Conservation (phyloP, 306 rosid genomes). For the Quercus glauca region DNA sequence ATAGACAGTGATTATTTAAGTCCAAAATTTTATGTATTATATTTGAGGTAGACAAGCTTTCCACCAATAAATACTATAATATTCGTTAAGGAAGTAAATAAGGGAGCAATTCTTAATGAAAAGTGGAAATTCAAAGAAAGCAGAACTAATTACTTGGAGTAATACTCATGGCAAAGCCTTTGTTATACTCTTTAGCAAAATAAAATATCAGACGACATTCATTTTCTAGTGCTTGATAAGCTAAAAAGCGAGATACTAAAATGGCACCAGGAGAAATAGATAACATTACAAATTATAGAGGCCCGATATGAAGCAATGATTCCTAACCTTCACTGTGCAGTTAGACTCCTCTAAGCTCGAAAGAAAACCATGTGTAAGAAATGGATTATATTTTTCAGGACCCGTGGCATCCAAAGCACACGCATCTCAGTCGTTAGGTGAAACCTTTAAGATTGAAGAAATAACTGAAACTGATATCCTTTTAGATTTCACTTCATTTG, state of each 20-base stretch:
- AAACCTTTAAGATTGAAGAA: slow-evolving; percentile 71
- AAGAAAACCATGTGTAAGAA: slow-evolving; percentile 71
- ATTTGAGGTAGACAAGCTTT: neutral
- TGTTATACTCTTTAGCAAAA: neutral
- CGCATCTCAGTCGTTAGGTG: slow-evolving; percentile 74
- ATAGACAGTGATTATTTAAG: too few relatives aligned
- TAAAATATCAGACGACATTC: neutral
- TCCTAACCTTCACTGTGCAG: slow-evolving; percentile 58
- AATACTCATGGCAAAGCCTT: neutral
- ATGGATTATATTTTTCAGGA: slow-evolving; percentile 66
- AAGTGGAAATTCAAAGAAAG: neutral
- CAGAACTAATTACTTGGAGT: neutral
- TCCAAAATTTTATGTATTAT: too few relatives aligned
- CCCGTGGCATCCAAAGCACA: slow-evolving; percentile 67
- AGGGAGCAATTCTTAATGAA: neutral
- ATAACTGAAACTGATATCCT: slow-evolving; percentile 48
- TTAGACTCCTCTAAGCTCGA: slow-evolving; percentile 68
- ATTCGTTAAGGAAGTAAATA: neutral
- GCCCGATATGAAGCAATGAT: neutral
- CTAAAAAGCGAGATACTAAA: neutral
- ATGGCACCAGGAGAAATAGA: neutral
- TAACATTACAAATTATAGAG: neutral
- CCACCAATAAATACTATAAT: neutral
- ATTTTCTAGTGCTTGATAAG: neutral
- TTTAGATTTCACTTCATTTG: slow-evolving; percentile 32